A percentile compares a stretch with the other conserved stretches of the same genome.
Conservation (phyloP, 2,329 filamentous ascomycete genomes). For the Fusarium sp. region DNA sequence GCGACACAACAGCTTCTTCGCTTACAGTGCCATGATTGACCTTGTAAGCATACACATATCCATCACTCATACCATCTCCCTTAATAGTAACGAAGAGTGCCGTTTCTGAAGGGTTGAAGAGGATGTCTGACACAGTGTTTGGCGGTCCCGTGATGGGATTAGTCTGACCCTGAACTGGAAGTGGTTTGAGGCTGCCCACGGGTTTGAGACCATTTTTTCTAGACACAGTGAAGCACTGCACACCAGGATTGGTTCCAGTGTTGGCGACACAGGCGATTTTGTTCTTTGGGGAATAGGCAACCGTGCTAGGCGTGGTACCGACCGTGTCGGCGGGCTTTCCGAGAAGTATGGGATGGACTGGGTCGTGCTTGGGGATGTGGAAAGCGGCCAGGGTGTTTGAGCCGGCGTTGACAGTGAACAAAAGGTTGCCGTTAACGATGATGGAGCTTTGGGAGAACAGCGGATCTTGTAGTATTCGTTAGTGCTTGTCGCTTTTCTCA, state of each 20-base stretch:
- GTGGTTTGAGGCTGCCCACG: not conserved
- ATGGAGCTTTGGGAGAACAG: not conserved
- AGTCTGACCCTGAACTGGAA: not conserved
- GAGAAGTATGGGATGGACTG: not conserved
- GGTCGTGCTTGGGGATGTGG: constrained; percentile 7
- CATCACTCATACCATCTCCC: not conserved
- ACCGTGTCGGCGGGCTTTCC: constrained; percentile 4
- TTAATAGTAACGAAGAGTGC: constrained; percentile 17
- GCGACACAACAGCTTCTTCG: not conserved
- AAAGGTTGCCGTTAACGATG: not conserved
- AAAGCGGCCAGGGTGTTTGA: constrained; percentile 16
- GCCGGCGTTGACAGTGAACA: constrained; percentile 18
- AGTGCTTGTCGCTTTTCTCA: accelerated
- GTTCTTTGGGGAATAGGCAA: constrained; percentile 15
- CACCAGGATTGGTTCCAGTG: constrained; percentile 13
- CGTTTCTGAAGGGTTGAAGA: constrained; percentile 17
- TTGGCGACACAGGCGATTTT: constrained; percentile 16
- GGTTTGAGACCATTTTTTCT: not conserved
- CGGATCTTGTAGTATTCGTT: not conserved
- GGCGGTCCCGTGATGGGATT: constrained; percentile 3
- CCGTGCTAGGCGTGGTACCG: constrained; percentile 11
- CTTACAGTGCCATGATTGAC: not conserved
- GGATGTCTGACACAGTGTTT: constrained; percentile 11
- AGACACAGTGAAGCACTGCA: constrained; percentile 14
- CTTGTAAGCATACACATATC: constrained; percentile 12